Evolutionary conservation across 2,329 filamentous ascomycete genomes (phyloP), one percentile per base, ranked within the genome.

Genomic region (Xylariaceae sp.): DNA sequence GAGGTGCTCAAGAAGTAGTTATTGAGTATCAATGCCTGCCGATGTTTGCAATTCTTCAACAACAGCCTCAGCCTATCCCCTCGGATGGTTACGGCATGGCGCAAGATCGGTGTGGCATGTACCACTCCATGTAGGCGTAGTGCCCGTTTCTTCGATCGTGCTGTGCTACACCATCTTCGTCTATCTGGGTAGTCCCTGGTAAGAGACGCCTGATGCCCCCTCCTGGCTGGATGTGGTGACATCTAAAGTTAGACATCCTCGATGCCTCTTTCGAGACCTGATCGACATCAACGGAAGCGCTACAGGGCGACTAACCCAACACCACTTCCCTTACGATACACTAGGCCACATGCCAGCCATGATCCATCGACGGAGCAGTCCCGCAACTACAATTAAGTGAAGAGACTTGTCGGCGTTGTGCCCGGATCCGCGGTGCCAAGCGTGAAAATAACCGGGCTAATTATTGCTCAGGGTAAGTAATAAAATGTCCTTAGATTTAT

Each of bases 341-440:
- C 23, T 30, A 30, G 23, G 23, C 4, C 23, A 30, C 23, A 30
- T 30, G 23, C 23, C 23, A 30, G 23, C 37, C 9, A 42, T 42
- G 37, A 42, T 8, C 37, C 11, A 42, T 9, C 37, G 11, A 13
- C 37, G 37, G 37, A 10, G 23, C 5, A 30, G 23, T 30, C 23
- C 23, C 23, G 5, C 23, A 30, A 42, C 37, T 42, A 42, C 17
- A 18, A 7, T 42, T n/a, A n/a, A 23, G 18, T 10, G 47, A 49
- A 23, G 17, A 49, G 17, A 49, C 23, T 51, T 45, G 45, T 55
- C 53, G 61, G 58, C 52, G 45, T 42, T 54, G 17, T 42, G 56
- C 51, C 61, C 61, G 61, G 58, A 61, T 61, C 61, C 61, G 61
- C 59, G 61, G 59, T 55, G 59, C 61, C 54, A 59, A 58, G 53